phyloP scores from a whole-genome alignment of 2,329 filamentous ascomycete genomes.

The Sporothrix brunneoviolacea region DNA sequence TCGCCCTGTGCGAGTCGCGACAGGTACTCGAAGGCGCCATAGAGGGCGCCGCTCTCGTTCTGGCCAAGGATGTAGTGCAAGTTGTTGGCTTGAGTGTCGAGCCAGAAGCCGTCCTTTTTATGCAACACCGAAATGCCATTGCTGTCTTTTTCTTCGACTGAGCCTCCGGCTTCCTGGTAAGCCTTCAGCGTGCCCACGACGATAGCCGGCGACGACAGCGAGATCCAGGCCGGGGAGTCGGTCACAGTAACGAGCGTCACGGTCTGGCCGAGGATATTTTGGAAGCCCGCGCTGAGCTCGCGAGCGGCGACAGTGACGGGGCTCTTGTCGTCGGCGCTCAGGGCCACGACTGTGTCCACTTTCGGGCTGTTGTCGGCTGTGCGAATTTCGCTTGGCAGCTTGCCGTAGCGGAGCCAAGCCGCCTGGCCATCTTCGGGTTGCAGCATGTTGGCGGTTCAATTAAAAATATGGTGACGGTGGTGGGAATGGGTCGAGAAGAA shows the following conservation, averaged over 20 bases:
- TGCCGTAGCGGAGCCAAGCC: background rate
- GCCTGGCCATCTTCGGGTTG: slow-evolving; percentile 3
- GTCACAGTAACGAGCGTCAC: background rate
- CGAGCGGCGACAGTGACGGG: background rate
- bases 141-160: background rate
- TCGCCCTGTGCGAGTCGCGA: slow-evolving; percentile 57
- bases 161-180: background rate
- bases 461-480: no score
- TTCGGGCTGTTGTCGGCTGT: background rate
- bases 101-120: background rate
- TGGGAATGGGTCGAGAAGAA: no score
- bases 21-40: slow-evolving; percentile 63
- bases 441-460: no score
- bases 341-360: background rate
- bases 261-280: background rate
- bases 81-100: background rate
- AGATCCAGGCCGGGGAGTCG: background rate
- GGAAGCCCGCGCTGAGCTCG: background rate
- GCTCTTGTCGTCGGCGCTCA: background rate
- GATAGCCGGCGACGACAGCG: background rate
- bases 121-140: background rate
- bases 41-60: slow-evolving; percentile 61
- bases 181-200: background rate
- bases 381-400: background rate
- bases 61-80: slow-evolving; percentile 56